A percentile compares a stretch with the other conserved stretches of the same genome.
phyloP scores from a whole-genome alignment of 305 asterid genomes.

The Fraxinus xanthoxyloides region DNA sequence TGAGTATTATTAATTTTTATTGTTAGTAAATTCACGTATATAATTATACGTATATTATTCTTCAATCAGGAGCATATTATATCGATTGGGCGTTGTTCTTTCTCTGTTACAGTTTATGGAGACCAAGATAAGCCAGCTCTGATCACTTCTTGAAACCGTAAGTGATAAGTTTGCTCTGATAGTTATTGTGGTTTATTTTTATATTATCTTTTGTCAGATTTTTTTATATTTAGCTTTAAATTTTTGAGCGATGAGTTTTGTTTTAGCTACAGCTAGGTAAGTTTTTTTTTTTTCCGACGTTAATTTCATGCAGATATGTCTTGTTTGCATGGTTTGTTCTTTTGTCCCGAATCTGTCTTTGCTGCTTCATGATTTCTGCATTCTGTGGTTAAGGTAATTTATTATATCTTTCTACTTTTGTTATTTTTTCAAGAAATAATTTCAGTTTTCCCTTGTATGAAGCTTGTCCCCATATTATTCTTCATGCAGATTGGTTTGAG shows the following conservation, averaged over 20 bases:
- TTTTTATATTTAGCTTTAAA: not conserved
- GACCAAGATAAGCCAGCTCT: slow-evolving; percentile 75
- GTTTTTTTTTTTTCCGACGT: not conserved
- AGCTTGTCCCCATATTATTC: too few species aligned
- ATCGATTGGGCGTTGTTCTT: slow-evolving; percentile 55
- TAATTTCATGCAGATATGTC: slow-evolving; percentile 54
- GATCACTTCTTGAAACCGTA: too few species aligned
- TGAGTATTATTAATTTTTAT: slow-evolving; percentile 1
- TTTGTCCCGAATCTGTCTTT: slow-evolving; percentile 84
- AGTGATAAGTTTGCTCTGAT: too few species aligned
- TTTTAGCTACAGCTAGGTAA: not conserved
- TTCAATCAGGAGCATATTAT: slow-evolving; percentile 61
- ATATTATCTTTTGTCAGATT: not conserved
- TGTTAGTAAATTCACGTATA: slow-evolving; percentile 2
- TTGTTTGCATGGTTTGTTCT: slow-evolving; percentile 79
- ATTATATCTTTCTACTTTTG: too few species aligned
- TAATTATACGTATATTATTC: slow-evolving; percentile 4
- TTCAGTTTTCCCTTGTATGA: too few species aligned
- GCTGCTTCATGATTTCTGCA: slow-evolving; percentile 78
- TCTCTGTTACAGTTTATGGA: slow-evolving; percentile 78
- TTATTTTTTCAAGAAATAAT: too few species aligned
- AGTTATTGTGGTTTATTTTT: slow-evolving; percentile 9
- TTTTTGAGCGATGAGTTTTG: not conserved
- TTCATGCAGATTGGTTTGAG: too few species aligned
- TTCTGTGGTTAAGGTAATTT: slow-evolving; percentile 15